Percentiles rank a stretch among this genome's conserved stretches.
Evolutionary conservation across 805 yeast species (phyloP).

Genomic region (Debaryomyces maramus): DNA sequence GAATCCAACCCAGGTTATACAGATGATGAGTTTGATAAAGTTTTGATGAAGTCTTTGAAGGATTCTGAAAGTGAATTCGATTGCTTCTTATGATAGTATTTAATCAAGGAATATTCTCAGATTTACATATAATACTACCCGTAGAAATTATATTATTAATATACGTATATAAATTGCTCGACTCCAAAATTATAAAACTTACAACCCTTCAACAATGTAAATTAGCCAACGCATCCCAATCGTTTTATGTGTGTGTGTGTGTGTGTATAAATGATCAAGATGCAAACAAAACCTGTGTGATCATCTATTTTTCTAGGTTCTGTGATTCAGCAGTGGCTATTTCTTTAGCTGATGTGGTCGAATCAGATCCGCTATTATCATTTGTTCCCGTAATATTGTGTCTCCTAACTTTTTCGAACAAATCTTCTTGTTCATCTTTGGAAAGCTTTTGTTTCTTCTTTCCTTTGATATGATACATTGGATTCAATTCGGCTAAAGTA

Average conservation of each 20-base stretch:
- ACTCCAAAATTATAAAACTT: background rate
- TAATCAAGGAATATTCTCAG: background rate
- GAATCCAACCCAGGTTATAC: constrained; percentile 20
- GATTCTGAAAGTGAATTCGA: constrained; percentile 34
- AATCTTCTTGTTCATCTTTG: constrained; percentile 49
- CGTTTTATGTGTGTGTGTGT: too few relatives aligned
- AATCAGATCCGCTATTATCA: too few relatives aligned
- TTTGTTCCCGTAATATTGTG: constrained; percentile 13
- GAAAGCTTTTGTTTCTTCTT: constrained; percentile 48
- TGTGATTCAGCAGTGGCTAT: too few relatives aligned
- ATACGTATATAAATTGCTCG: background rate
- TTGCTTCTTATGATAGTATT: constrained; percentile 22
- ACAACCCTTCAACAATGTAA: too few relatives aligned
- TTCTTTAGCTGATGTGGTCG: too few relatives aligned
- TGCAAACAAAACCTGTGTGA: too few relatives aligned
- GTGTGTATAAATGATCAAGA: too few relatives aligned
- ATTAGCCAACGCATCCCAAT: too few relatives aligned
- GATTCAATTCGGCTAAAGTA: constrained; percentile 31
- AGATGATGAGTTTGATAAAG: constrained; percentile 27
- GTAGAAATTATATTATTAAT: too few relatives aligned
- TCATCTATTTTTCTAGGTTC: too few relatives aligned
- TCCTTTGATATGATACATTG: constrained; percentile 34
- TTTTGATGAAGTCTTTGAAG: constrained; percentile 25
- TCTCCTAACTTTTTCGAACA: constrained; percentile 40
- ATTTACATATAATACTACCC: background rate